phyloP scores from a whole-genome alignment of 1,284 basidiomycete genomes.

The Jaminaea rosea region DNA sequence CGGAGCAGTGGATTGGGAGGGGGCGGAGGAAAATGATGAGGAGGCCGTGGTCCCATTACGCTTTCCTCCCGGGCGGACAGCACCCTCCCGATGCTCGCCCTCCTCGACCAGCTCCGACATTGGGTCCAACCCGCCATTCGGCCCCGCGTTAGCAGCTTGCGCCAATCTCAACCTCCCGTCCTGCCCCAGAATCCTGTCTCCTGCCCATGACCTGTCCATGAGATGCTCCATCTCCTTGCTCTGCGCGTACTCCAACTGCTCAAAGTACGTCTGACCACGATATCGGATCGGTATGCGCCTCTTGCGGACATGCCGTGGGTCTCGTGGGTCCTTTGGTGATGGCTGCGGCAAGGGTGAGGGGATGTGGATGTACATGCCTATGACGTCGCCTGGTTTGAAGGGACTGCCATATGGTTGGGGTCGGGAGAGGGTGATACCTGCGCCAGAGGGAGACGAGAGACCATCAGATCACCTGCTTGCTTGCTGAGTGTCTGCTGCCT shows the following conservation, averaged over 20 bases:
- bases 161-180: neutral
- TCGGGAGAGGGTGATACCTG: slow-evolving; percentile 54
- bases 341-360: slow-evolving; percentile 53
- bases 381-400: slow-evolving; percentile 73
- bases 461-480: no score
- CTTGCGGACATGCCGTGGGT: slow-evolving; percentile 24
- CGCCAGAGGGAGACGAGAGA: no score
- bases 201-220: slow-evolving; percentile 48
- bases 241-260: slow-evolving; percentile 78
- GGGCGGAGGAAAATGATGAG: no score
- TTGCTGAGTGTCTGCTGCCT: slow-evolving; percentile 70
- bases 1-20: no score
- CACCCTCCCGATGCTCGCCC: slow-evolving; percentile 9
- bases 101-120: neutral
- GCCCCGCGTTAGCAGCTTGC: no score
- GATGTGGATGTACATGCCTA: slow-evolving; percentile 86
- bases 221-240: slow-evolving; percentile 82
- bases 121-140: neutral
- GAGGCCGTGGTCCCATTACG: no score
- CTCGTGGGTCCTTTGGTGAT: slow-evolving; percentile 15
- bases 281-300: slow-evolving; percentile 66
- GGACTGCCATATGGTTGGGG: slow-evolving; percentile 61
- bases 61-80: no score
- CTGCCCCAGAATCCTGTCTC: slow-evolving; percentile 7
- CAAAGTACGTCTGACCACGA: slow-evolving; percentile 93